phyloP scores from a whole-genome alignment of 352 stramenopile genomes.

The Pythium inflatum region DNA sequence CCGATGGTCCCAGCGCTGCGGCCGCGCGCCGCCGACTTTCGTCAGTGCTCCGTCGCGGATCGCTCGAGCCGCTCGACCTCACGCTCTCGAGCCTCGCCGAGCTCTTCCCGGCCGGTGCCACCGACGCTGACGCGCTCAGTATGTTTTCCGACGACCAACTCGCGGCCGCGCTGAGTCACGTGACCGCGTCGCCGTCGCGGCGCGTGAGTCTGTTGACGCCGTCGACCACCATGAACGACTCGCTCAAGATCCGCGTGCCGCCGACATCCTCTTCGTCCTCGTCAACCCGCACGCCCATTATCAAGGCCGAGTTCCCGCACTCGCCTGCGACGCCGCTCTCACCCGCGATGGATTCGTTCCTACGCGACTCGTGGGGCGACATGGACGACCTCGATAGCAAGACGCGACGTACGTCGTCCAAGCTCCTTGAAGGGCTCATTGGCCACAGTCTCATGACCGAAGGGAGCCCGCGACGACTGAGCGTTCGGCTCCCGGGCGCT shows the following conservation, averaged over 20 bases:
- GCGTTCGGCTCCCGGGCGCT: slow-evolving; percentile 19
- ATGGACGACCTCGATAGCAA: slow-evolving; percentile 36
- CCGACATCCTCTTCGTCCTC: too few relatives aligned
- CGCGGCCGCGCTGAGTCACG: slow-evolving; percentile 12
- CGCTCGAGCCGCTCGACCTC: slow-evolving; percentile 49
- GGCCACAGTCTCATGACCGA: slow-evolving; percentile 21
- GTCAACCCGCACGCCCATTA: slow-evolving; percentile 30
- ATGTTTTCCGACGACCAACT: slow-evolving; percentile 31
- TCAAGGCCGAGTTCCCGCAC: slow-evolving; percentile 47
- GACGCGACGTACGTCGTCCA: slow-evolving; percentile 39
- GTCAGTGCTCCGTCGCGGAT: slow-evolving; percentile 35
- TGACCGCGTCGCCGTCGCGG: background rate
- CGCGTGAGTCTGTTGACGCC: too few relatives aligned
- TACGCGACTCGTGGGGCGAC: slow-evolving; percentile 63
- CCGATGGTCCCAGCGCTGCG: background rate
- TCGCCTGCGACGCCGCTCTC: slow-evolving; percentile 46
- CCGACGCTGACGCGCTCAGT: slow-evolving; percentile 1
- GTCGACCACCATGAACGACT: too few relatives aligned
- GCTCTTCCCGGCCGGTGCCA: slow-evolving; percentile 41
- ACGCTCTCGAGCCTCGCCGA: slow-evolving; percentile 50
- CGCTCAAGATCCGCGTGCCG: too few relatives aligned
- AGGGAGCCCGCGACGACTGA: slow-evolving; percentile 23
- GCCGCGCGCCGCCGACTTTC: slow-evolving; percentile 19
- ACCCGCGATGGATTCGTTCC: slow-evolving; percentile 62
- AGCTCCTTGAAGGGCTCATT: slow-evolving; percentile 20